Evolutionary conservation across 495 filamentous ascomycete genomes (phyloP).

Genomic region (Thermochaetoides thermophila): DNA sequence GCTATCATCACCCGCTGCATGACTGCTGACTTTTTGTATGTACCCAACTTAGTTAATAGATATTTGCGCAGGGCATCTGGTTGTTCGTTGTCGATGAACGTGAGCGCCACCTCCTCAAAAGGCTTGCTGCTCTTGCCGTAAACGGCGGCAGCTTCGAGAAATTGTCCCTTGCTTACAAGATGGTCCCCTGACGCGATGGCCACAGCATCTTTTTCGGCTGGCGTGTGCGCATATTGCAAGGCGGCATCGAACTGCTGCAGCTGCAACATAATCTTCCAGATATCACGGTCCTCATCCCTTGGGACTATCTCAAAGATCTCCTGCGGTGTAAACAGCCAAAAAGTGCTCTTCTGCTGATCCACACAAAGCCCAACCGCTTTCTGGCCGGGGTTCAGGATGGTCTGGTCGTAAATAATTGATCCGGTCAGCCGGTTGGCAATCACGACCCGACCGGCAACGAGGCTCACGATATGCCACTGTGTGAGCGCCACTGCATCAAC

Average conservation of each 20-base stretch:
- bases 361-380: conserved; percentile 65
- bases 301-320: conserved; percentile 90
- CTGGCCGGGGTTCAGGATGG: conserved; percentile 68
- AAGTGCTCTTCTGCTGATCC: conserved; percentile 85
- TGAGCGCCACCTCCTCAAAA: conserved; percentile 88
- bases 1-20: conserved; percentile 96
- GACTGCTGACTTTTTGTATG: conserved; percentile 62
- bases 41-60: conserved; percentile 66
- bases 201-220: conserved; percentile 72
- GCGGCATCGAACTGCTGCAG: conserved; percentile 78
- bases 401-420: conserved; percentile 68
- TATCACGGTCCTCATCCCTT: conserved; percentile 76
- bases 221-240: conserved; percentile 57
- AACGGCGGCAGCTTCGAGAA: conserved; percentile 68
- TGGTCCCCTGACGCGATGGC: conserved; percentile 82
- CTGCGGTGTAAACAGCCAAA: conserved; percentile 81
- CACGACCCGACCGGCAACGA: conserved; percentile 68
- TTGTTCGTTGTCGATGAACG: conserved; percentile 77
- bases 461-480: conserved; percentile 81
- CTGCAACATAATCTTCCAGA: conserved; percentile 83
- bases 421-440: conserved; percentile 78
- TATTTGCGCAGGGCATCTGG: conserved; percentile 88
- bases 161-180: conserved; percentile 63
- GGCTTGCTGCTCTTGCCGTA: conserved; percentile 93
- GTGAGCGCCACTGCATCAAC: conserved; percentile 73